Percentiles rank a stretch among this genome's conserved stretches.
Conservation (phyloP, 257 asterid species). For the Gentiana macrophylla region DNA sequence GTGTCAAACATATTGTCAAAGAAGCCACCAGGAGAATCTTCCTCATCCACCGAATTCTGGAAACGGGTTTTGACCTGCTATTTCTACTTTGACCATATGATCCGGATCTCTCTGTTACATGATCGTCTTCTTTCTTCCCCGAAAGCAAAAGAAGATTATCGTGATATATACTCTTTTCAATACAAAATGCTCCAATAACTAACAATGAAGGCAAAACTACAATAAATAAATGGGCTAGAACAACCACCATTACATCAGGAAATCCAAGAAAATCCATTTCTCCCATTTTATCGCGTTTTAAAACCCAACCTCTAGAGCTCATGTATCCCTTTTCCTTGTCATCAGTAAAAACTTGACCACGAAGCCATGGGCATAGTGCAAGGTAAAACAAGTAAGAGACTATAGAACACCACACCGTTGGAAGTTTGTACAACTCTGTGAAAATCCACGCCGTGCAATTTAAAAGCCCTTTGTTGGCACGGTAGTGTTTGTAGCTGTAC, state of each 20-base stretch:
- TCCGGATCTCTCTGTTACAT: conserved; percentile 19
- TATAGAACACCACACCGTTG: conserved; percentile 36
- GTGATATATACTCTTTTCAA: conserved; percentile 56
- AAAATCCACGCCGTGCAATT: conserved; percentile 44
- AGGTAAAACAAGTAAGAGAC: conserved; percentile 65
- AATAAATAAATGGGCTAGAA: conserved; percentile 64
- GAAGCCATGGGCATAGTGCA: conserved; percentile 76
- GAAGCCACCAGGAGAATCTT: conserved; percentile 37
- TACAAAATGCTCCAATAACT: conserved; percentile 35
- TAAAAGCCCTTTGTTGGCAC: conserved; percentile 35
- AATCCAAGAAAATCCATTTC: conserved; percentile 50
- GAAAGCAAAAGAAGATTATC: conserved; percentile 49
- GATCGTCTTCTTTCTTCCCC: conserved; percentile 76
- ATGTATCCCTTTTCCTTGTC: conserved; percentile 54
- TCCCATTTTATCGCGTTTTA: conserved; percentile 14
- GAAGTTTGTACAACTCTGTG: conserved; percentile 38
- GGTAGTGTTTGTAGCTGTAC: conserved; percentile 36
- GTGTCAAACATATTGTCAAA: conserved; percentile 49
- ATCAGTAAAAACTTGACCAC: conserved; percentile 49
- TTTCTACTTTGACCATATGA: conserved; percentile 6
- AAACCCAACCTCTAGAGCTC: conserved; percentile 87
- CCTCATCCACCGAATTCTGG: conserved; percentile 46
- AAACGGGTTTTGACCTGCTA: conserved; percentile 6
- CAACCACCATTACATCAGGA: conserved; percentile 89
- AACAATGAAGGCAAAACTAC: conserved; percentile 58